phyloP scores from a whole-genome alignment of 108 stramenopile genomes.

The Poteriospumella lacustris region DNA sequence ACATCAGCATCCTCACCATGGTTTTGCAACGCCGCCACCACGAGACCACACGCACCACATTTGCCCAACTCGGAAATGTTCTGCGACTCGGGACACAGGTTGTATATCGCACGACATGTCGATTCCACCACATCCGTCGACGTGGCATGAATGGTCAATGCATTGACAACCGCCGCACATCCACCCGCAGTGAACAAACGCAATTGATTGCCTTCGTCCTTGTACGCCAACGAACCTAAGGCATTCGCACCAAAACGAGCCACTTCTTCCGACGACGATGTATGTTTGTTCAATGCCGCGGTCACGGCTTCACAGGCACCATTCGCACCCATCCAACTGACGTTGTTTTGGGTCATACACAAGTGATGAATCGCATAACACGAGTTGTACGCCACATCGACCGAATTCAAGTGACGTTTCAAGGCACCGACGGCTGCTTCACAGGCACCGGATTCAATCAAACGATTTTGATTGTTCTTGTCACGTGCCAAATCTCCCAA shows the following conservation, averaged over 20 bases:
- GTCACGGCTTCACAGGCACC: slow-evolving; percentile 18
- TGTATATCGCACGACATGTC: neutral
- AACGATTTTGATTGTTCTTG: neutral
- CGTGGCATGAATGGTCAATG: neutral
- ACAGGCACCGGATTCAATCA: neutral
- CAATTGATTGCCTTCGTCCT: neutral
- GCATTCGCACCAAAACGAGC: neutral
- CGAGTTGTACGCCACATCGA: neutral
- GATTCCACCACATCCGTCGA: neutral
- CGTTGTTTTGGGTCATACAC: neutral
- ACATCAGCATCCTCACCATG: neutral
- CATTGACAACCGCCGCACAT: neutral
- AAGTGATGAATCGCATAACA: neutral
- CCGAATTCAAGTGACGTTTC: neutral
- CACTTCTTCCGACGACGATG: neutral
- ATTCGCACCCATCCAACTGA: slow-evolving; percentile 14
- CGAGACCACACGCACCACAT: neutral
- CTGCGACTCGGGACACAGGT: neutral
- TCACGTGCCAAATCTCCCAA: neutral
- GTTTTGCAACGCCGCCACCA: neutral
- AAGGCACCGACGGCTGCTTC: neutral
- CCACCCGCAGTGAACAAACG: neutral
- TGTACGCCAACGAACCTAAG: neutral
- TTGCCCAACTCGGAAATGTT: neutral
- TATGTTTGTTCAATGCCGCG: neutral